Evolutionary conservation across 768 basidiomycete species (phyloP).

Genomic region (Solioccasus polychromus): DNA sequence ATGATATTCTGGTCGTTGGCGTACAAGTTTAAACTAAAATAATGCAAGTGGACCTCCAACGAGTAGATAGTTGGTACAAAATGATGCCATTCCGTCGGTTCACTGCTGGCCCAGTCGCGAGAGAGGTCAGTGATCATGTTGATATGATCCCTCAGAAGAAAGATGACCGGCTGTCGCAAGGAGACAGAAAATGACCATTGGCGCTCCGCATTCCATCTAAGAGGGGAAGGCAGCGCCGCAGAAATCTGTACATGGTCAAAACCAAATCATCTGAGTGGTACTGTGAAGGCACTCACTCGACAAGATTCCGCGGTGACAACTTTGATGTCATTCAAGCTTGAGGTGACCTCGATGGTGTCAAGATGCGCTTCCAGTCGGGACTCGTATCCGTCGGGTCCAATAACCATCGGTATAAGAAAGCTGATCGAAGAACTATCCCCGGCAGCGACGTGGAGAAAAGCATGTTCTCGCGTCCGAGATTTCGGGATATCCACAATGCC

Average conservation of each 20-base stretch:
- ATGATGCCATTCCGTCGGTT: constrained; percentile 72
- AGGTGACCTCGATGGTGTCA: constrained; percentile 71
- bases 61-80: constrained; percentile 83
- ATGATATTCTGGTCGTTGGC: constrained; percentile 97
- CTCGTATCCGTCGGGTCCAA: constrained; percentile 71
- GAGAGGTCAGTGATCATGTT: constrained; percentile 93
- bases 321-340: constrained; percentile 85
- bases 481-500: constrained; percentile 47
- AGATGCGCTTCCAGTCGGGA: constrained; percentile 79
- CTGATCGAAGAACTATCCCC: constrained; percentile 84
- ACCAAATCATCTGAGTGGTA: constrained; percentile 13
- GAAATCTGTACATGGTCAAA: constrained; percentile 46
- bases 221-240: constrained; percentile 73
- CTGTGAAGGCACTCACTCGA: constrained; percentile 43
- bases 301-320: constrained; percentile 77
- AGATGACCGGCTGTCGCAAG: constrained; percentile 69
- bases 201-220: constrained; percentile 78
- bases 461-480: constrained; percentile 57
- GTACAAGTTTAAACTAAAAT: constrained; percentile 77
- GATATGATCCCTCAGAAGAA: constrained; percentile 87
- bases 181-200: constrained; percentile 77
- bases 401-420: constrained; percentile 82
- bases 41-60: constrained; percentile 66
- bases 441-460: constrained; percentile 69
- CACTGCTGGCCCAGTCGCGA: constrained; percentile 87